Base-by-base conservation (phyloP, 257 asterid genomes). In the Primulina eburnea region DNA sequence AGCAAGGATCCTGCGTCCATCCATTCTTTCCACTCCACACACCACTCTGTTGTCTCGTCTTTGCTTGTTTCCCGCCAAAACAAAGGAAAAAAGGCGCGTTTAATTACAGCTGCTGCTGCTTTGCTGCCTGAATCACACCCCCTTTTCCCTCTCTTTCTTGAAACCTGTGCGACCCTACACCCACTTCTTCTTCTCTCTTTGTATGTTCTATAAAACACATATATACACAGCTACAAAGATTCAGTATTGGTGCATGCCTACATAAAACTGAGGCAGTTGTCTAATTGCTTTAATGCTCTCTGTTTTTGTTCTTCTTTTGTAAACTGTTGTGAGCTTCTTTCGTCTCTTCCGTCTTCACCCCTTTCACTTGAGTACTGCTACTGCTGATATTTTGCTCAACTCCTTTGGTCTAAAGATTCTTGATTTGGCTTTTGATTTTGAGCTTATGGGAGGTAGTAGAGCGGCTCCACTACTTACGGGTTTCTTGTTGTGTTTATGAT, bases 41-140 rank as follows among this genome's bases (percentile, higher is more conserved):
- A 37, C 47, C 50, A 9, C 55, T 43, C 18, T 11, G 55, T 43
- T 37, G 47, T 40, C 17, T 40, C 52, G 16, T 4, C 52, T 40
- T 64, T 64, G 34, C 14, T 59, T 33, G 18, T 78, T 80, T 85
- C 91, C 95, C 91, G 84, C 88, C 86, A 73, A 79, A 83, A 82
- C 64, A 53, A 57, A 70, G 50, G 50, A 5, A 76, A 53, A 24
- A 64, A 65, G 65, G 20, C 60, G 68, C 68, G 68, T 21, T 53
- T 43, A 4, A 43, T 43, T 43, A 43, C 55, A 43, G 18, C 55
- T 43, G 55, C 55, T 38, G 43, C 43, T 28, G 30, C 8, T 34
- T 24, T 5, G 2, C 11, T 12, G 53, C 53, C n/a, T 43, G 53
- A 43, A 43, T 67, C 73, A 11, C 16, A 26, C 14, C n/a, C 6